Evolutionary conservation across 202 grass and related monocot genomes (phyloP).

Genomic region (Musa balbisiana): DNA sequence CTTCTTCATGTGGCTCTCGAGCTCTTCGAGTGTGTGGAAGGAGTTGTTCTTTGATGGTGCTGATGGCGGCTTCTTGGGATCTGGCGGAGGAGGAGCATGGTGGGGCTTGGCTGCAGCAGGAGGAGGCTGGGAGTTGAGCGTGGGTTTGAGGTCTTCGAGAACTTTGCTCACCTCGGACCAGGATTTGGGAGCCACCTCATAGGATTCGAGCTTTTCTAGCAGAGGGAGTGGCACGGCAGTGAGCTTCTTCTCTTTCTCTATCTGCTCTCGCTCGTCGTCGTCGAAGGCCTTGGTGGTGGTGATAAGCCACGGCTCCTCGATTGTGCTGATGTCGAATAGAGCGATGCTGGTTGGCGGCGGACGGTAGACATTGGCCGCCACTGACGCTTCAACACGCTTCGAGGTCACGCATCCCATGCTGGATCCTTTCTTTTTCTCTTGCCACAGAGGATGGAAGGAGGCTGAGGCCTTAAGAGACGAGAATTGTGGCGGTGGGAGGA

Average conservation of each 20-base stretch:
- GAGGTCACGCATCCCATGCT: constrained; percentile 65
- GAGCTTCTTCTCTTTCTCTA: not conserved
- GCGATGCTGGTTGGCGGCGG: constrained; percentile 73
- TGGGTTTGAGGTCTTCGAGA: constrained; percentile 81
- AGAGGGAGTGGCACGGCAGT: constrained; percentile 46
- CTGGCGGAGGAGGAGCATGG: constrained; percentile 8
- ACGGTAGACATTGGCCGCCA: constrained; percentile 40
- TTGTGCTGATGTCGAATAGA: constrained; percentile 65
- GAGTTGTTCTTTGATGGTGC: not conserved
- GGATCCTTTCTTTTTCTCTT: not conserved
- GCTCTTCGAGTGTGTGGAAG: constrained; percentile 5
- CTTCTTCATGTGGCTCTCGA: constrained; percentile 11
- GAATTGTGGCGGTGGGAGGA: constrained; percentile 14
- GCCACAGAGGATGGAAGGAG: not conserved
- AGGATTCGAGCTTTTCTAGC: constrained; percentile 79
- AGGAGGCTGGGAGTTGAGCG: constrained; percentile 32
- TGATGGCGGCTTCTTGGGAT: not conserved
- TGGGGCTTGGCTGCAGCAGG: constrained; percentile 9
- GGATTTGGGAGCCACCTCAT: constrained; percentile 54
- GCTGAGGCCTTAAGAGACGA: not conserved
- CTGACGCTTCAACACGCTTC: constrained; percentile 31
- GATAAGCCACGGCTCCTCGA: constrained; percentile 91
- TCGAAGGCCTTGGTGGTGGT: constrained; percentile 30
- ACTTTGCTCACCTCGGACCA: constrained; percentile 96
- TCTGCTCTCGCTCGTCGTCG: not conserved